Base-by-base conservation (phyloP, 257 asterid species). In the Solanum arcanum region DNA sequence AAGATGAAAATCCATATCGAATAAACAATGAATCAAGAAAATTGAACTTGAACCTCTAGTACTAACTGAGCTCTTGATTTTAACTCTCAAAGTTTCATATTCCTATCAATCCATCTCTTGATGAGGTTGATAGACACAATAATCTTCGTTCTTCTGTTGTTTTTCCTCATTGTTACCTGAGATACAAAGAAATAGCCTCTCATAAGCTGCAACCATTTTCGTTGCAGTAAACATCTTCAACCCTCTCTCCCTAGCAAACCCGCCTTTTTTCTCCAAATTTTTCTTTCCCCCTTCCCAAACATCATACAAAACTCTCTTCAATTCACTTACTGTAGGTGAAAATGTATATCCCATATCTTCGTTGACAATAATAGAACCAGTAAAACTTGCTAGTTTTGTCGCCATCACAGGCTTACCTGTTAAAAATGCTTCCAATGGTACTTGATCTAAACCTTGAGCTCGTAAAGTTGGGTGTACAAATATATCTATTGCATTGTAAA, bases 371-470 rank as follows among this genome's bases (percentile, higher is more conserved):
- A 95, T 93, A 12, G 95, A 92, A 7, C 89, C 93, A 2, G 94
- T 93, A 62, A 93, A 93, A 89, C 98, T 95, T 6, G 93, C 94
- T 33, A 95, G 91, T 74, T 87, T 93, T 16, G 97, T 94, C 31
- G 98, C 98, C 95, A 94, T 90, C 78, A 94, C 64, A 16, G 98
- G 94, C 90, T 95, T 94, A 69, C 96, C 98, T 1, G 93, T 93
- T 31, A 94, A 92, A 89, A 91, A 91, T 9, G 98, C 97, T 87
- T 95, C 98, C 88, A 93, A 60, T 83, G 94, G 86, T 5, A 98
- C 94, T 66, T 95, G 98, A 86, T 94, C 98, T 89, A 94, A 86
- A 33, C 98, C 98, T 86, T 95, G 98, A 27, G 97, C 97, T 59
- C 98, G 90, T 76, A 95, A 93, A 16, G 98, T 94, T 62, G 98